Conservation (phyloP, 169 alveolate species). For the Eimeria brunetti region DNA sequence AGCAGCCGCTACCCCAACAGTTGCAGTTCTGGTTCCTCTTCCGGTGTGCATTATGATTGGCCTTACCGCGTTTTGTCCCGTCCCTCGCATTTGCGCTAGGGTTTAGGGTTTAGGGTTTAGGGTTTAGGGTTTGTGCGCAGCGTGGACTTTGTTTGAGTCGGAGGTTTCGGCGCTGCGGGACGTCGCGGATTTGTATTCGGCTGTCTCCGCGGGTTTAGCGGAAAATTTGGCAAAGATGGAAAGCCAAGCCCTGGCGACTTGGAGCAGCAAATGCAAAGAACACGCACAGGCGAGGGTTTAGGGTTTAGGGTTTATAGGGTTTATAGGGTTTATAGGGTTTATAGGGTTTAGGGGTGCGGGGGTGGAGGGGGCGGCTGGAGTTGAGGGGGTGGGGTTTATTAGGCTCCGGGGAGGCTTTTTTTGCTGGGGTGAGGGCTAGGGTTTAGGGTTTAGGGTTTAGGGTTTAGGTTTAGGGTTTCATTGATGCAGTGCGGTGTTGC, state of each 20-base stretch:
- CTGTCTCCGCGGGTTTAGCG: slow-evolving; percentile 2
- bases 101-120: neutral
- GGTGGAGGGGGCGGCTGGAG: neutral
- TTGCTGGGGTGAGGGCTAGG: too few species aligned
- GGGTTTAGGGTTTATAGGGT: slow-evolving; percentile 23
- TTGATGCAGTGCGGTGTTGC: too few species aligned
- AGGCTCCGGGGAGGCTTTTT: too few species aligned
- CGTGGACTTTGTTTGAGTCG: slow-evolving; percentile 22
- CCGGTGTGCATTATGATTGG: too few species aligned
- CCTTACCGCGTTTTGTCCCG: too few species aligned
- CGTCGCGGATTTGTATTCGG: neutral
- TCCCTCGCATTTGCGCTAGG: neutral
- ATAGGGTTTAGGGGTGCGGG: neutral
- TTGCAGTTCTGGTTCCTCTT: too few species aligned
- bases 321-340: too few species aligned
- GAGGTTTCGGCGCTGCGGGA: neutral
- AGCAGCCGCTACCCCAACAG: too few species aligned
- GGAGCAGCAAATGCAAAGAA: slow-evolving; percentile 15
- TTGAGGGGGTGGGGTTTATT: neutral
- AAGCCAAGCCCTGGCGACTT: neutral
- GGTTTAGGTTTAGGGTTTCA: too few species aligned
- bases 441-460: slow-evolving; percentile 14
- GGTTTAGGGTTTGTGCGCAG: slow-evolving; percentile 16
- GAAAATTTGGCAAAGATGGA: neutral
- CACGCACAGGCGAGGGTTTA: neutral